A percentile compares a stretch with the other conserved stretches of the same genome.
These are phyloP conservation scores for Rubroshorea leprosula DNA, from an alignment of 345 rosid species.

Conservation along the genomic window DNA sequence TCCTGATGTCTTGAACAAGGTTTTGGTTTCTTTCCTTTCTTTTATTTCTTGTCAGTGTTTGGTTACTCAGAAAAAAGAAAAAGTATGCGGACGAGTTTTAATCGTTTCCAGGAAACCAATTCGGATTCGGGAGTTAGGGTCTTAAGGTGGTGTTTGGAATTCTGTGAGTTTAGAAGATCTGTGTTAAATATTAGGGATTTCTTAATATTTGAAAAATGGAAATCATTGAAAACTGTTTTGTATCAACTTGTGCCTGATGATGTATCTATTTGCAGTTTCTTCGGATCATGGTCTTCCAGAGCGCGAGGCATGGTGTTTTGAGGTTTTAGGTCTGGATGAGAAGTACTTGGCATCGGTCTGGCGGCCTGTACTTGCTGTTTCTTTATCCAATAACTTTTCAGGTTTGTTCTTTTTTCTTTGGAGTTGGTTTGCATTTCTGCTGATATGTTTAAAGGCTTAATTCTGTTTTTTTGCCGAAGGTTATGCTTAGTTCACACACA, in stretches of 20 bases:
- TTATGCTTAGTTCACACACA: too few species aligned
- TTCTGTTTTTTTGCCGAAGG: too few species aligned
- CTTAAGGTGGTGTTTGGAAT: background rate
- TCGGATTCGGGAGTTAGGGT: too few species aligned
- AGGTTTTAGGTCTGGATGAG: slow-evolving; percentile 85
- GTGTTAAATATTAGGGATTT: too few species aligned
- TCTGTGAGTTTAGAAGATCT: background rate
- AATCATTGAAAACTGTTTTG: too few species aligned
- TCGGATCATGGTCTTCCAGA: slow-evolving; percentile 71
- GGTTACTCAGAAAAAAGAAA: too few species aligned
- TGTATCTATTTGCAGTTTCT: slow-evolving; percentile 48
- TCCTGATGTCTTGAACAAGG: slow-evolving; percentile 97
- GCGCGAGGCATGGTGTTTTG: slow-evolving; percentile 67
- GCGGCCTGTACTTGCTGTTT: slow-evolving; percentile 78
- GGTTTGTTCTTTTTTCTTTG: slow-evolving; percentile 36
- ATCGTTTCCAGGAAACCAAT: too few species aligned
- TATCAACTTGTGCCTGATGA: too few species aligned
- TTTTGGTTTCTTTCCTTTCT: slow-evolving; percentile 3
- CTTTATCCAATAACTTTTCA: slow-evolving; percentile 72
- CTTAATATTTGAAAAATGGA: too few species aligned
- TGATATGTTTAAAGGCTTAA: background rate
- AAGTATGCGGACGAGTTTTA: too few species aligned
- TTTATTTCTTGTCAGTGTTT: too few species aligned
- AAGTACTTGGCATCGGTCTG: slow-evolving; percentile 87
- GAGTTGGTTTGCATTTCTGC: background rate